Evolutionary conservation across 1,284 basidiomycete genomes (phyloP).

Genomic region (Heterobasidion parviporum): DNA sequence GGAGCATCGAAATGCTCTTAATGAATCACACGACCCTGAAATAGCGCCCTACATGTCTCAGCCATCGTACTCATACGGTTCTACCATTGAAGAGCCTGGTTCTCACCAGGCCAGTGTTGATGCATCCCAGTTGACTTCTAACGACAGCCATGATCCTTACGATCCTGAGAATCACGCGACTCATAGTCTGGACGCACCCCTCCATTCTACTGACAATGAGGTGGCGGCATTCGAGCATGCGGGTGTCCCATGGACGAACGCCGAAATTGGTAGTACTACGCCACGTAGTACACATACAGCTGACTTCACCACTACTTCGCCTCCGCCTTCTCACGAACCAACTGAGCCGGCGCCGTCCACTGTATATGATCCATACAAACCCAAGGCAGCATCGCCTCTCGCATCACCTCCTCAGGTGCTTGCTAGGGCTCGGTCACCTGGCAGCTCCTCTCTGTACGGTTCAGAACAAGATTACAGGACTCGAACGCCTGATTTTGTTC

Average conservation of each 20-base stretch:
- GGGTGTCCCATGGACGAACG: background rate
- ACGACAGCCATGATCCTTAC: background rate
- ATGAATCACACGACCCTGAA: no score
- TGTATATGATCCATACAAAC: slow-evolving; percentile 2
- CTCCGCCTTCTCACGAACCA: background rate
- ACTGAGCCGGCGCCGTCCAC: background rate
- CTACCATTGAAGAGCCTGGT: no score
- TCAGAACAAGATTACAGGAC: background rate
- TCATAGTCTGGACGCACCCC: background rate
- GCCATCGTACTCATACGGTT: no score
- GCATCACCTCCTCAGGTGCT: background rate
- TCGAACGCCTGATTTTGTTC: background rate
- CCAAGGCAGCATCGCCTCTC: background rate
- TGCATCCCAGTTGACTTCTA: background rate
- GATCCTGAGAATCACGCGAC: background rate
- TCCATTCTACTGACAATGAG: background rate
- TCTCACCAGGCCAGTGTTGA: no score
- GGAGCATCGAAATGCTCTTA: no score
- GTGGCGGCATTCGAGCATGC: background rate
- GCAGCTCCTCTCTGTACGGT: background rate
- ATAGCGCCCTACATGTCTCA: no score
- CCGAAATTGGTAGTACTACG: background rate
- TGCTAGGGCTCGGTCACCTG: background rate
- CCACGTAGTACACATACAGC: background rate
- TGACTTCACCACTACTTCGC: background rate